Evolutionary conservation across 2,329 filamentous ascomycete genomes (phyloP).

Genomic region (Hyphodiscus sp.): DNA sequence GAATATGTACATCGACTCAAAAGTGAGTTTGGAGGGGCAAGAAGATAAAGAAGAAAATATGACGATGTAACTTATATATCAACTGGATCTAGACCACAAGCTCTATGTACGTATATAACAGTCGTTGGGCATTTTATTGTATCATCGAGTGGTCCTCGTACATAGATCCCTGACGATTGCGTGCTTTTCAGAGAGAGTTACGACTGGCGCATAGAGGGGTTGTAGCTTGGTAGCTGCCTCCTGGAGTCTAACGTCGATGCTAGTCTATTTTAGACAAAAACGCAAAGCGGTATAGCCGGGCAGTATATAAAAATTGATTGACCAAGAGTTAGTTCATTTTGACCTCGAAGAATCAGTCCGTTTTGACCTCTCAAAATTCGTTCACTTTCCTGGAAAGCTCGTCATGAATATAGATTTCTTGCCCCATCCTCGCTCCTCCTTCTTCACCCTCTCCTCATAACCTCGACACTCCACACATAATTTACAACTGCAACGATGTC

Average conservation of each 20-base stretch:
- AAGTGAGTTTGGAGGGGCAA: background rate
- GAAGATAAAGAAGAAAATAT: background rate
- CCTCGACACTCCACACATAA: background rate
- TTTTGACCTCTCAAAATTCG: no score
- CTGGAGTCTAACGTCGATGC: no score
- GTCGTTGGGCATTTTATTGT: background rate
- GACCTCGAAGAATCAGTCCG: background rate
- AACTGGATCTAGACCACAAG: background rate
- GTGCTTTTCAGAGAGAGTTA: background rate
- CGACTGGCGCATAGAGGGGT: background rate
- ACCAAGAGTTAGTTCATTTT: background rate
- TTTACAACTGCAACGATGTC: slow-evolving; percentile 30
- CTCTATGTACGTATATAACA: background rate
- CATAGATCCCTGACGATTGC: background rate
- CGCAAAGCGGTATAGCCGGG: background rate
- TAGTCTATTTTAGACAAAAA: no score
- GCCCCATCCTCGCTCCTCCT: background rate
- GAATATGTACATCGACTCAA: background rate
- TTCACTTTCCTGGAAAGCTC: background rate
- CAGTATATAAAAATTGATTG: background rate
- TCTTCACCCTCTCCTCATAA: background rate
- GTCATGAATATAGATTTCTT: background rate
- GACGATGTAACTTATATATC: background rate
- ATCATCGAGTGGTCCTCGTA: background rate
- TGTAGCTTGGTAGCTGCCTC: no score